phyloP scores from a whole-genome alignment of 2,329 filamentous ascomycete species.

The Xylariaceae sp. region DNA sequence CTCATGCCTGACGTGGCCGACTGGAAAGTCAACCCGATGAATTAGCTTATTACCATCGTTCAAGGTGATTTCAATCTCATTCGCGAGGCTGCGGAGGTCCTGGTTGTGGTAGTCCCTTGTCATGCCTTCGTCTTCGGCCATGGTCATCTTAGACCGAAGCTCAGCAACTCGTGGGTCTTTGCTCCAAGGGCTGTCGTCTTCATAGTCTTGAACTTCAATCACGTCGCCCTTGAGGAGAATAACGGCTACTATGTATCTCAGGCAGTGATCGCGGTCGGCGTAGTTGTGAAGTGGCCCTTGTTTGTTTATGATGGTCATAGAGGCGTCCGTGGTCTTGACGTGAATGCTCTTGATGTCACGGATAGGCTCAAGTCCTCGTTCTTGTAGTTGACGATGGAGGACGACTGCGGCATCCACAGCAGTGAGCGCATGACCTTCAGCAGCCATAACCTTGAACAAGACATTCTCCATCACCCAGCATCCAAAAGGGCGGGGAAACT shows the following conservation, averaged over 20 bases:
- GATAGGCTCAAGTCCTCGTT: slow-evolving; percentile 15
- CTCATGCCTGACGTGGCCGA: slow-evolving; percentile 19
- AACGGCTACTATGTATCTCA: slow-evolving; percentile 32
- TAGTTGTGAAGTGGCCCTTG: slow-evolving; percentile 29
- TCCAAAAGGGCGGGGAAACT: slow-evolving; percentile 30
- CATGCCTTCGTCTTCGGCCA: slow-evolving; percentile 27
- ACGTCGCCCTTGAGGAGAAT: slow-evolving; percentile 26
- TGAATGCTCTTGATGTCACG: slow-evolving; percentile 28
- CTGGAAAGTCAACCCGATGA: slow-evolving; percentile 19
- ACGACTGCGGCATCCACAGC: slow-evolving; percentile 27
- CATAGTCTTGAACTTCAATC: slow-evolving; percentile 26
- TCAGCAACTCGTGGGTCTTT: slow-evolving; percentile 24
- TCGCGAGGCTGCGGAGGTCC: slow-evolving; percentile 23
- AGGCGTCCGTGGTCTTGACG: slow-evolving; percentile 24
- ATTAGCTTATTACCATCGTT: slow-evolving; percentile 20
- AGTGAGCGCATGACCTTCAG: slow-evolving; percentile 30
- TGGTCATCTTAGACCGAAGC: slow-evolving; percentile 24
- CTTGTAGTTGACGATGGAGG: slow-evolving; percentile 18
- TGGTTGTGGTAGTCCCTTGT: slow-evolving; percentile 31
- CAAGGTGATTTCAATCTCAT: slow-evolving; percentile 20
- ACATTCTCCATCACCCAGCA: slow-evolving; percentile 38
- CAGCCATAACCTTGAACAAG: slow-evolving; percentile 31
- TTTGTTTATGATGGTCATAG: slow-evolving; percentile 34
- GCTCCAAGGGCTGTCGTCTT: slow-evolving; percentile 28
- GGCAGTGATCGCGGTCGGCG: slow-evolving; percentile 33